Evolutionary conservation across 2,329 filamentous ascomycete genomes (phyloP), one percentile per base, ranked within the genome.

Genomic region (Emmonsiellopsis sp.): DNA sequence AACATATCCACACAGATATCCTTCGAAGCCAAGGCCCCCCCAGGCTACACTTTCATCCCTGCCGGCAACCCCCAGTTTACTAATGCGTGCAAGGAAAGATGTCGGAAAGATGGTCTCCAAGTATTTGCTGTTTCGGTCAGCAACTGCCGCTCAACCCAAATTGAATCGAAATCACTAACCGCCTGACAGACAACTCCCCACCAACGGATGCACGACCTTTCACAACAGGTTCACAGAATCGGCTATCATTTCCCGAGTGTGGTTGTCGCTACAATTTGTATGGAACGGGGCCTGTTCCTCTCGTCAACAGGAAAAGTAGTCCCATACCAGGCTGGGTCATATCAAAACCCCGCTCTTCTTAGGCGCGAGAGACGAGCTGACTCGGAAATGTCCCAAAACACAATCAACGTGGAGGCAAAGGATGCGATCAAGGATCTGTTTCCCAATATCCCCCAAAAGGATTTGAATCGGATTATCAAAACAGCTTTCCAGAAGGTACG

Each of bases 221-320:
- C 80, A 2, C 76, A 81, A 60, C 80, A 84, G 62, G 76, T 83
- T 48, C 76, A 82, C 59, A 76, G 81, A 41, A 76, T 84, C 57
- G 82, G 82, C 13, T 80, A 82, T 63, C 81, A 84, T 62, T 84
- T 85, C 57, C 79, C 80, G 6, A 76, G 76, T 54, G 70, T 76
- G n/a, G 74, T 84, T 54, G 78, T 85, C 40, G 75, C 77, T 43
- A 70, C 77, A 54, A 79, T 79, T 37, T 83, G 80, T 61, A 71
- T 68, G 58, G 70, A 75, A 42, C 63, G 75, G 46, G 72, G 73
- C 16, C 61, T 77, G 30, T 70, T 73, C 57, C 66, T 77, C 32
- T 73, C 70, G 30, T 65, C 67, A 65, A 72, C 63, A 62, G 78
- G 70, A 63, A 82, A 64, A 67, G 72, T 70, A 56, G 71, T 73